Conservation (phyloP, 768 basidiomycete genomes). For the Glaciozyma martinii region DNA sequence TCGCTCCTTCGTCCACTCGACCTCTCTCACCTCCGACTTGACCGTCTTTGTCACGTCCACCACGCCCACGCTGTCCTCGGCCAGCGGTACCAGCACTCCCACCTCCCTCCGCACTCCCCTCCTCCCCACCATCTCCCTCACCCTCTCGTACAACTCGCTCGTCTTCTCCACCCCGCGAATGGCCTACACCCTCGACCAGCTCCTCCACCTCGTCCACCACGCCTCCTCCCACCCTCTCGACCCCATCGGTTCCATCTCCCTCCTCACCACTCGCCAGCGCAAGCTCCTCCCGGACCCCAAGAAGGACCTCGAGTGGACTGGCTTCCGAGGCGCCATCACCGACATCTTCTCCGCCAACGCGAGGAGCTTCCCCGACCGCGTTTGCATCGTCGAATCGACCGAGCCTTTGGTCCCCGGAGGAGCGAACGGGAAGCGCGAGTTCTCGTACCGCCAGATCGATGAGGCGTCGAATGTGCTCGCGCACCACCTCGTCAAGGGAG, state of each 20-base stretch:
- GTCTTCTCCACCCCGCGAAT: conserved; percentile 76
- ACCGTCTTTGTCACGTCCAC: conserved; percentile 69
- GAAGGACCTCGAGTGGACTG: conserved; percentile 90
- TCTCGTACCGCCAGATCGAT: conserved; percentile 71
- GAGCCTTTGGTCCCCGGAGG: conserved; percentile 39
- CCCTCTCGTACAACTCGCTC: conserved; percentile 87
- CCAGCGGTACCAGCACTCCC: conserved; percentile 8
- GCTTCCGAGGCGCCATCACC: conserved; percentile 93
- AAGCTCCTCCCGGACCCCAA: conserved; percentile 69
- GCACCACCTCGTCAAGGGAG: conserved; percentile 75
- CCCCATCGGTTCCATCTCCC: conserved; percentile 66
- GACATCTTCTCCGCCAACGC: conserved; percentile 90
- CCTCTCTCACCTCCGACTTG: conserved; percentile 80
- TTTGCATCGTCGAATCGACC: conserved; percentile 77
- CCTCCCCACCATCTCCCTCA: conserved; percentile 63
- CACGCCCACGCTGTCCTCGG: conserved; percentile 49
- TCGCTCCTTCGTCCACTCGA: conserved; percentile 62
- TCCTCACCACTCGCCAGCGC: conserved; percentile 64
- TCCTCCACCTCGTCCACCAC: conserved; percentile 65
- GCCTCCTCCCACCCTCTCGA: conserved; percentile 59
- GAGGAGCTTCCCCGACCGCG: conserved; percentile 60
- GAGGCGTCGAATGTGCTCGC: conserved; percentile 80
- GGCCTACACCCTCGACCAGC: conserved; percentile 69
- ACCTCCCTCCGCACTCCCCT: conserved; percentile 51
- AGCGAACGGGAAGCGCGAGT: conserved; percentile 51